Evolutionary conservation across 1,284 basidiomycete species (phyloP), one percentile per base, ranked within the genome.

Genomic region (Ustilago vetiveriae): DNA sequence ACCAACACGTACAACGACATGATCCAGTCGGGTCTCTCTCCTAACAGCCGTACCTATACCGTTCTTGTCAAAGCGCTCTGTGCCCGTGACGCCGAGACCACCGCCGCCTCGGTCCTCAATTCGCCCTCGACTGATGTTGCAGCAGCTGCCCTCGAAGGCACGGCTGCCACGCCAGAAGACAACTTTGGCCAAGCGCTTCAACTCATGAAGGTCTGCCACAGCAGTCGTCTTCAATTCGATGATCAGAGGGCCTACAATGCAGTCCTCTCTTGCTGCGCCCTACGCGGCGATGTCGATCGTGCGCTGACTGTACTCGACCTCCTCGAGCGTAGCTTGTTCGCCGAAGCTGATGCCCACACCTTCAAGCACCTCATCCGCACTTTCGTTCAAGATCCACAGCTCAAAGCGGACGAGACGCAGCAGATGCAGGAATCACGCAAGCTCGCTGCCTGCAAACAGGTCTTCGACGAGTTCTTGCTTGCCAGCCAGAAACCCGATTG

Each of bases 1-100:
- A 83, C 91, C 62, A 87, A 89, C 55, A 85, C 88, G 5, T 95
- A 95, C 84, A 88, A 90, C 74, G 85, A 88, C 52, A 88, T 94
- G 86, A 83, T 92, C 41, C 83, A 85, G n/a, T 84, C 84, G 38
- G 87, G 88, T 21, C 78, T 93, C 13, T 78, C 87, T 0, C 92
- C 93, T 16, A 89, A 89, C 69, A 74, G 84, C 11, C 77, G 82
- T 33, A 94, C 92, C 0, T 94, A 92, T 78, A 80, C 85, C n/a
- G 83, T 84, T 30, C 85, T 94, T 47, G 88, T 96, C 63, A 79
- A 83, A 2, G 88, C 88, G 0, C 86, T 96, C 55, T 88, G 88
- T 21, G 84, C 86, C 24, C 88, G 92, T 33, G 92, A 95, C 72
- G 79, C 83, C 9, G 91, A 94, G 74, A 85, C 47, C 62, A 26